Evolutionary conservation across 2,329 filamentous ascomycete genomes (phyloP).

Genomic region (Neurospora sp.): DNA sequence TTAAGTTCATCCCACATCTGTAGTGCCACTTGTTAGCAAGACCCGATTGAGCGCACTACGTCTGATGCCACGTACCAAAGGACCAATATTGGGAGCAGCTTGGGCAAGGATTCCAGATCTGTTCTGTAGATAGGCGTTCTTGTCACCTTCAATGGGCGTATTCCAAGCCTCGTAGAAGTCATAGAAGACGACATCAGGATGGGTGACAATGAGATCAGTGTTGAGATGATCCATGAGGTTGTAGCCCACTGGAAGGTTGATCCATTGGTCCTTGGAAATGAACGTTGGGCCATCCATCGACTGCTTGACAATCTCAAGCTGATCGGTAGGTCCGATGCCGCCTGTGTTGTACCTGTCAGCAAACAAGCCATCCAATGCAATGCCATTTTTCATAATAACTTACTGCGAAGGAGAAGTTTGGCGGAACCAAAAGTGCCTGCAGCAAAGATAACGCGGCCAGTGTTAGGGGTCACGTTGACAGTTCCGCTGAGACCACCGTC

Average conservation of each 20-base stretch:
- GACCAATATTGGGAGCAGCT: slow-evolving; percentile 57
- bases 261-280: slow-evolving; percentile 42
- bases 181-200: slow-evolving; percentile 44
- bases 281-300: slow-evolving; percentile 42
- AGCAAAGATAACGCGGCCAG: slow-evolving; percentile 58
- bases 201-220: slow-evolving; percentile 36
- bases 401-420: slow-evolving; percentile 57
- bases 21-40: slow-evolving; percentile 7
- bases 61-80: slow-evolving; percentile 27
- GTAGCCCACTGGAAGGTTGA: slow-evolving; percentile 48
- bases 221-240: slow-evolving; percentile 49
- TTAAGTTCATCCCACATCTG: slow-evolving; percentile 46
- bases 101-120: slow-evolving; percentile 53
- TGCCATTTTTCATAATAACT: slow-evolving; percentile 3
- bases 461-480: slow-evolving; percentile 47
- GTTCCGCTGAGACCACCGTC: slow-evolving; percentile 47
- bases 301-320: slow-evolving; percentile 42
- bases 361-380: slow-evolving; percentile 13
- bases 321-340: slow-evolving; percentile 54
- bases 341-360: slow-evolving; percentile 19
- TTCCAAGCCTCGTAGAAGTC: slow-evolving; percentile 56
- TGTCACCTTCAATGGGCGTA: slow-evolving; percentile 34
- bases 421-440: slow-evolving; percentile 61
- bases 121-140: slow-evolving; percentile 33
- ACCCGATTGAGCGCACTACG: background rate